Percentiles rank a stretch among this genome's conserved stretches.
These are phyloP conservation scores for Pontederia crassipes DNA, from an alignment of 176 grass and related monocot species.

Conservation along the genomic window DNA sequence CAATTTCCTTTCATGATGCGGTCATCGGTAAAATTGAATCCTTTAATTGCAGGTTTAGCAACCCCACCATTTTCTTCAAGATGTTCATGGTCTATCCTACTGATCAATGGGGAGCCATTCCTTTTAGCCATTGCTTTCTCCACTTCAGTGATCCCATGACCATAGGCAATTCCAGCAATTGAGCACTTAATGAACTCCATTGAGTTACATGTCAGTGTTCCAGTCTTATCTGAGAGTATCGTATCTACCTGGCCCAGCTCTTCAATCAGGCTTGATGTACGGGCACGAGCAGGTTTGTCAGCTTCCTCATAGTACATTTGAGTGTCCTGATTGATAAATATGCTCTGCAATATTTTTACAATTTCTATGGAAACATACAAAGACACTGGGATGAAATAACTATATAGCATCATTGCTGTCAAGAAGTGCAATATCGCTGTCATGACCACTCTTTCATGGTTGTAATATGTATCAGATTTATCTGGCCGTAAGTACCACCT, in stretches of 20 bases:
- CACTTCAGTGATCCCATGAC: constrained; percentile 83
- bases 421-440: constrained; percentile 85
- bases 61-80: constrained; percentile 25
- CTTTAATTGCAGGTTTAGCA: constrained; percentile 56
- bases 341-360: constrained; percentile 87
- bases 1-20: constrained; percentile 83
- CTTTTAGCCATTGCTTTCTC: constrained; percentile 90
- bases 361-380: constrained; percentile 99
- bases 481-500: constrained; percentile 93
- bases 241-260: constrained; percentile 98
- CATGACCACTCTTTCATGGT: constrained; percentile 44
- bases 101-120: constrained; percentile 41
- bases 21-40: constrained; percentile 88
- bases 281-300: constrained; percentile 77
- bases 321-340: constrained; percentile 87
- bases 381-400: constrained; percentile 93
- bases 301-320: constrained; percentile 94
- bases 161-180: constrained; percentile 78
- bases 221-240: constrained; percentile 94
- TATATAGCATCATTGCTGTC: constrained; percentile 95
- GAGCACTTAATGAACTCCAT: constrained; percentile 99
- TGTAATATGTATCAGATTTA: constrained; percentile 42
- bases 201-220: constrained; percentile 94
- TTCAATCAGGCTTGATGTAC: constrained; percentile 91
- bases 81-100: constrained; percentile 31